Percentiles rank a stretch among this genome's conserved stretches.
phyloP scores from a whole-genome alignment of 1,284 basidiomycete species.

The Cutaneotrichosporon sp. region DNA sequence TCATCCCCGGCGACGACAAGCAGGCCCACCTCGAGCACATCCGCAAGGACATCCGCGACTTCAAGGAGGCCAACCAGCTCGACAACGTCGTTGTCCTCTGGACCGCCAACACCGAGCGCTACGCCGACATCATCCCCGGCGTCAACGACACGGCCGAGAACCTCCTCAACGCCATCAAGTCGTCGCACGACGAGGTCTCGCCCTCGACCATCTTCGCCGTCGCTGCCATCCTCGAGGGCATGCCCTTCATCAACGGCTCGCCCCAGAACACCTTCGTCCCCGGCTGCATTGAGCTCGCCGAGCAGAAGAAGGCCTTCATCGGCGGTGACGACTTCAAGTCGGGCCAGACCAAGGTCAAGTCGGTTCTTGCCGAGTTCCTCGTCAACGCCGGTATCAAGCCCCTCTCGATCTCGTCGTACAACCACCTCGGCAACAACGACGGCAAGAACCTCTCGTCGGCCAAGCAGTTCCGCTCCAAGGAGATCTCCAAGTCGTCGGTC shows the following conservation, averaged over 20 bases:
- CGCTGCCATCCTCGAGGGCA: conserved; percentile 91
- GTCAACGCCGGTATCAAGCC: conserved; percentile 99
- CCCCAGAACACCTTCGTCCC: conserved; percentile 99
- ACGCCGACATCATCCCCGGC: conserved; percentile 90
- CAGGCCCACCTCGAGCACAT: conserved; percentile 88
- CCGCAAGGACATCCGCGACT: conserved; percentile 87
- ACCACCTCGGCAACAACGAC: conserved; percentile 99
- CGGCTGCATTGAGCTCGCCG: conserved; percentile 89
- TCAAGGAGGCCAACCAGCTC: conserved; percentile 81
- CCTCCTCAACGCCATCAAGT: conserved; percentile 77
- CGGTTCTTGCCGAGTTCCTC: conserved; percentile 94
- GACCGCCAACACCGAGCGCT: conserved; percentile 99
- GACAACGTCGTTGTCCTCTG: conserved; percentile 92
- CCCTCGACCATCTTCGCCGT: conserved; percentile 96
- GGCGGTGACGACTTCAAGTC: conserved; percentile 98
- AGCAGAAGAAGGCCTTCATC: conserved; percentile 87
- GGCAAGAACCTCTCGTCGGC: conserved; percentile 91
- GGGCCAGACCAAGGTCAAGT: conserved; percentile 91
- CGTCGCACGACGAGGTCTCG: conserved; percentile 87
- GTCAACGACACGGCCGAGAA: conserved; percentile 95
- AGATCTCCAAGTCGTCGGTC: conserved; percentile 94
- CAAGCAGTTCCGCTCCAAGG: conserved; percentile 95
- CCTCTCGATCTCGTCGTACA: conserved; percentile 94
- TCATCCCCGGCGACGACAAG: conserved; percentile 84
- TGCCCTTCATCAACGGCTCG: conserved; percentile 95